Evolutionary conservation across 805 yeast species (phyloP).

Genomic region (Yarrowia sp.): DNA sequence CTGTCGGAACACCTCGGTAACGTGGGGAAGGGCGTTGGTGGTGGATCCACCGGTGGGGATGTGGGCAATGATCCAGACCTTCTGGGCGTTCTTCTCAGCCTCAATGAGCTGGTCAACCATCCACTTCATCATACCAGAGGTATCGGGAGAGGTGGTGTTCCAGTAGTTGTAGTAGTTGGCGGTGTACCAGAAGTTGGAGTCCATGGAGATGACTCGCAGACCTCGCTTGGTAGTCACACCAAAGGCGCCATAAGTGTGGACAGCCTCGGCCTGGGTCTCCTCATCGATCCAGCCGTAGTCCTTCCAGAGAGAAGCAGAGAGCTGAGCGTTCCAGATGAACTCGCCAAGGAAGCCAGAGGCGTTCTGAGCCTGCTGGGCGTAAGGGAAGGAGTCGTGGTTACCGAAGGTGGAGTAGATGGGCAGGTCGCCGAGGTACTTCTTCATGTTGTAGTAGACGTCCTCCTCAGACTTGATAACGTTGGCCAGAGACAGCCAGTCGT

Average conservation of each 20-base stretch:
- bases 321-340: slow-evolving; percentile 49
- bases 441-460: slow-evolving; percentile 52
- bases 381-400: slow-evolving; percentile 71
- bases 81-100: slow-evolving; percentile 54
- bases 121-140: slow-evolving; percentile 62
- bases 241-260: slow-evolving; percentile 55
- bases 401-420: slow-evolving; percentile 66
- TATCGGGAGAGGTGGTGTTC: slow-evolving; percentile 51
- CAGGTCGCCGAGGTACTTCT: slow-evolving; percentile 47
- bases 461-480: slow-evolving; percentile 56
- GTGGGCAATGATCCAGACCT: slow-evolving; percentile 75
- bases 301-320: slow-evolving; percentile 50
- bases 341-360: slow-evolving; percentile 45
- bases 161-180: slow-evolving; percentile 58
- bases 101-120: slow-evolving; percentile 60
- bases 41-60: slow-evolving; percentile 51
- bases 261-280: slow-evolving; percentile 38
- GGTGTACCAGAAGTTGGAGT: slow-evolving; percentile 66
- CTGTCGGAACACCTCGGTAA: slow-evolving; percentile 53
- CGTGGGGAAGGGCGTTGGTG: slow-evolving; percentile 60
- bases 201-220: slow-evolving; percentile 58
- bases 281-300: slow-evolving; percentile 48
- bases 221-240: slow-evolving; percentile 56
- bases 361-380: slow-evolving; percentile 63
- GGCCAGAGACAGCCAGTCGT: slow-evolving; percentile 47